phyloP scores from a whole-genome alignment of 2,329 filamentous ascomycete genomes.

The Akanthomyces dipterigenus region DNA sequence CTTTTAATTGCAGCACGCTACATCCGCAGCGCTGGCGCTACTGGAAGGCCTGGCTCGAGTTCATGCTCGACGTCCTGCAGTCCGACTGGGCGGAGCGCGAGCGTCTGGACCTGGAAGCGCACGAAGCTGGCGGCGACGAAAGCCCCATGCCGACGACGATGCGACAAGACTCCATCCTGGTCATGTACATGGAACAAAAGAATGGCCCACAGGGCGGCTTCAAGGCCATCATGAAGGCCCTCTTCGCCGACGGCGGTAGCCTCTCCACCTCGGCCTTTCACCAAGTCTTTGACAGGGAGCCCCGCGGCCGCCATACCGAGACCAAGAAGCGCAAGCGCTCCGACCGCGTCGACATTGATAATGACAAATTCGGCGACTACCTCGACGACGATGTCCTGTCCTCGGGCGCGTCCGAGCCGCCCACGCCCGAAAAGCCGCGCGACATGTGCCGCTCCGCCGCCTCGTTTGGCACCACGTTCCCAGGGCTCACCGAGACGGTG shows the following conservation, averaged over 20 bases:
- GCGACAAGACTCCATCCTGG: slow-evolving; percentile 51
- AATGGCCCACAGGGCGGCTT: slow-evolving; percentile 38
- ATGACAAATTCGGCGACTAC: slow-evolving; percentile 55
- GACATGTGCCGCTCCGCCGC: slow-evolving; percentile 16
- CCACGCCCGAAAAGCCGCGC: slow-evolving; percentile 35
- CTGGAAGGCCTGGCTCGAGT: slow-evolving; percentile 75
- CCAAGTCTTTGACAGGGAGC: slow-evolving; percentile 63
- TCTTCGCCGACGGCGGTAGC: slow-evolving; percentile 59
- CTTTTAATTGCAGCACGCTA: slow-evolving; percentile 77
- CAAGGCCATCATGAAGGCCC: slow-evolving; percentile 55
- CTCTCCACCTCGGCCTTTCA: slow-evolving; percentile 48
- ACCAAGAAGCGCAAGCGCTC: slow-evolving; percentile 45
- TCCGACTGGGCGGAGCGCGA: slow-evolving; percentile 58
- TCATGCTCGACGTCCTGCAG: slow-evolving; percentile 73
- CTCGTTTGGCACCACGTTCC: slow-evolving; percentile 18
- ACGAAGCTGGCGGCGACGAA: slow-evolving; percentile 19
- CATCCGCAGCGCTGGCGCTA: slow-evolving; percentile 70
- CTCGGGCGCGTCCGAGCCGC: slow-evolving; percentile 39
- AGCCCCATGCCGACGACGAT: slow-evolving; percentile 21
- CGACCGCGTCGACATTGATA: slow-evolving; percentile 47
- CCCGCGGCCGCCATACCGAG: slow-evolving; percentile 30
- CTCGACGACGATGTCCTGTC: slow-evolving; percentile 49
- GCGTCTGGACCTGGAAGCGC: slow-evolving; percentile 36
- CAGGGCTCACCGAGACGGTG: slow-evolving; percentile 46
- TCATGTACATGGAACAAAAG: slow-evolving; percentile 48